phyloP scores from a whole-genome alignment of 768 basidiomycete species.

The Mycena crocata region DNA sequence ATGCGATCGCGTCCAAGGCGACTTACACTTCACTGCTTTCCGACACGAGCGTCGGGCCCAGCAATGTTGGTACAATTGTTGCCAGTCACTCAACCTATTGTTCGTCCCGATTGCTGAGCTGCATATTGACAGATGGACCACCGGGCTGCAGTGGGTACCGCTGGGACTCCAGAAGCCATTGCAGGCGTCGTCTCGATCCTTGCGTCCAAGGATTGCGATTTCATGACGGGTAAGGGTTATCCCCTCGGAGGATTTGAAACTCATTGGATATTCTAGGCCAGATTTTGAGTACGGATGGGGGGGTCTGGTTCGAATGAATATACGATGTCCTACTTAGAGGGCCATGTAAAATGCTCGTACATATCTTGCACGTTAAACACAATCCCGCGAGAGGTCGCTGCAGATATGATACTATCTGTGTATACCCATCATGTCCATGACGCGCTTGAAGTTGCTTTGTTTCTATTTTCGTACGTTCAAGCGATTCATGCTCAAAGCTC shows the following conservation, averaged over 20 bases:
- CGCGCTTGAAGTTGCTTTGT: too few relatives aligned
- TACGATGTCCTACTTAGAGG: too few relatives aligned
- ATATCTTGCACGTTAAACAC: too few relatives aligned
- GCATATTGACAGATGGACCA: neutral
- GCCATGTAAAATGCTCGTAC: too few relatives aligned
- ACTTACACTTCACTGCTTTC: slow-evolving; percentile 17
- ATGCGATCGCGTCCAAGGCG: slow-evolving; percentile 32
- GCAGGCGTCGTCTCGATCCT: slow-evolving; percentile 17
- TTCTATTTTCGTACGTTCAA: too few relatives aligned
- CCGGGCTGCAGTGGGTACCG: neutral
- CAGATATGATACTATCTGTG: too few relatives aligned
- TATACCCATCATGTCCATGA: too few relatives aligned
- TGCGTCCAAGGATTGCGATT: slow-evolving; percentile 6
- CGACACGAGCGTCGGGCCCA: slow-evolving; percentile 1
- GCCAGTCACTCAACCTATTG: neutral
- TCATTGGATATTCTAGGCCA: neutral
- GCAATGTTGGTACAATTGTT: neutral
- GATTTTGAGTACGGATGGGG: slow-evolving; percentile 7
- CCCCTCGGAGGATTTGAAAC: neutral
- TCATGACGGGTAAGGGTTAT: neutral
- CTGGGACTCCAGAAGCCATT: neutral
- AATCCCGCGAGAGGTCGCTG: too few relatives aligned
- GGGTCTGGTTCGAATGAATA: slow-evolving; percentile 23
- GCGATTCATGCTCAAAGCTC: too few relatives aligned
- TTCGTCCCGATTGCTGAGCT: neutral